Evolutionary conservation across 2,329 filamentous ascomycete species (phyloP), one percentile per base, ranked within the genome.

Genomic region (Magnaporthales sp.): DNA sequence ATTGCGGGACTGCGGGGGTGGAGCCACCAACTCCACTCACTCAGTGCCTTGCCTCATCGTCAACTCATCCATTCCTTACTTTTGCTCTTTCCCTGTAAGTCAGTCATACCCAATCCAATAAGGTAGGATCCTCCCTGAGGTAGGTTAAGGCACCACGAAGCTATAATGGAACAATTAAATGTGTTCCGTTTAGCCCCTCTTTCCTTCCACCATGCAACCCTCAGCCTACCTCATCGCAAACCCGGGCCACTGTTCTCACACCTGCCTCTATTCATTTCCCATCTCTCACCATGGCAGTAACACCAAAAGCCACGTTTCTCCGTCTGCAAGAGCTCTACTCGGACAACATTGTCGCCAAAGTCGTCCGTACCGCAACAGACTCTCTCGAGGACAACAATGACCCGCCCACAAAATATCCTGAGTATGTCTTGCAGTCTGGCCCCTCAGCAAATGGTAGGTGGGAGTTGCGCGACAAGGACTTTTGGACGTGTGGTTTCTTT

Each of bases 401-500:
- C 66, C 71, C 70, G 11, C 70, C 69, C 1, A 65, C 68, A 5
- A 63, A 32, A 19, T 73, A 71, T 63, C 72, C 71, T 2, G 72
- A 73, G 62, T 71, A 68, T 32, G 72, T 73, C 13, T 69, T 67
- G 19, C 69, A 72, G 66, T 66, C 67, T 7, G 72, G 72, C 30
- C 27, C 54, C 2, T 56, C 64, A 3, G 68, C 68, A 30, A 60
- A 60, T 13, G 67, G 68, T 38, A 63, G 65, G 30, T 72, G 72
- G 64, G 46, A 66, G 13, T 66, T 69, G 26, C 69, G 70, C 58
- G 69, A 72, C 4, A 68, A 70, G 11, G 62, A 68, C 27, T 73
- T 73, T 68, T 79, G 77, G 77, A 79, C 77, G 0, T 77, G 76
- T 32, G 77, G 77, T 19, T 79, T 79, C 72, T 79, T 79, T 64